These are phyloP conservation scores for Grosmannia serpens DNA, from an alignment of 2,329 filamentous ascomycete genomes.

Conservation along the genomic window DNA sequence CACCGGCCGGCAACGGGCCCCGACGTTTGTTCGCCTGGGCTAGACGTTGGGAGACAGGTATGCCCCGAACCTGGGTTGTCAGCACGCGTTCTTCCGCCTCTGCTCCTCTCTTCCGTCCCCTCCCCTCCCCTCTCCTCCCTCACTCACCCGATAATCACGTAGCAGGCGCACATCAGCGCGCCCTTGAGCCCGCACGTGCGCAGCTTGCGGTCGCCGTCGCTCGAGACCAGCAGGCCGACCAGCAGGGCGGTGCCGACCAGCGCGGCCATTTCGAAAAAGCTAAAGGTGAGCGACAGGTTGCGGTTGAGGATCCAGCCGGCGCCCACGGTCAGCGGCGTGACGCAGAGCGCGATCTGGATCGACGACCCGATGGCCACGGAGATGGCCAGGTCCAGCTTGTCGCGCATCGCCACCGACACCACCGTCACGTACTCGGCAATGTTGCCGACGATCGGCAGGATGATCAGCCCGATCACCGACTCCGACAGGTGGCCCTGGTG, in stretches of 20 bases:
- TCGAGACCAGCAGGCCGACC: slow-evolving; percentile 75
- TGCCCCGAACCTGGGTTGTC: neutral
- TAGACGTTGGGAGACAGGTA: neutral
- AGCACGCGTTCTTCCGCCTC: neutral
- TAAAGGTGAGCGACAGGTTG: slow-evolving; percentile 69
- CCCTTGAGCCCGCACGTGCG: slow-evolving; percentile 80
- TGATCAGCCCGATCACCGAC: slow-evolving; percentile 68
- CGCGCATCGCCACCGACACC: slow-evolving; percentile 65
- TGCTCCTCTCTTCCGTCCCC: too few relatives aligned
- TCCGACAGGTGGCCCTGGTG: slow-evolving; percentile 47
- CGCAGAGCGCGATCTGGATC: slow-evolving; percentile 71
- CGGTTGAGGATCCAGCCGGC: slow-evolving; percentile 64
- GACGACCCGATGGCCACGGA: slow-evolving; percentile 72
- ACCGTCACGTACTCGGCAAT: slow-evolving; percentile 74
- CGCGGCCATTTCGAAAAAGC: slow-evolving; percentile 76
- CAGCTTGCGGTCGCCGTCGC: slow-evolving; percentile 34
- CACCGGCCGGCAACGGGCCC: too few relatives aligned
- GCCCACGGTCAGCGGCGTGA: slow-evolving; percentile 69
- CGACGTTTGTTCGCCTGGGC: neutral
- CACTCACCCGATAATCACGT: slow-evolving; percentile 48
- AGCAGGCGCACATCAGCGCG: slow-evolving; percentile 54
- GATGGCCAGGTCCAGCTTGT: slow-evolving; percentile 67
- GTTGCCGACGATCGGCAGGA: slow-evolving; percentile 70
- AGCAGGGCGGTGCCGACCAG: slow-evolving; percentile 75
- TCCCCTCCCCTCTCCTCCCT: neutral